phyloP scores from a whole-genome alignment of 176 grass and related monocot genomes.

The Phoenix roebelenii region DNA sequence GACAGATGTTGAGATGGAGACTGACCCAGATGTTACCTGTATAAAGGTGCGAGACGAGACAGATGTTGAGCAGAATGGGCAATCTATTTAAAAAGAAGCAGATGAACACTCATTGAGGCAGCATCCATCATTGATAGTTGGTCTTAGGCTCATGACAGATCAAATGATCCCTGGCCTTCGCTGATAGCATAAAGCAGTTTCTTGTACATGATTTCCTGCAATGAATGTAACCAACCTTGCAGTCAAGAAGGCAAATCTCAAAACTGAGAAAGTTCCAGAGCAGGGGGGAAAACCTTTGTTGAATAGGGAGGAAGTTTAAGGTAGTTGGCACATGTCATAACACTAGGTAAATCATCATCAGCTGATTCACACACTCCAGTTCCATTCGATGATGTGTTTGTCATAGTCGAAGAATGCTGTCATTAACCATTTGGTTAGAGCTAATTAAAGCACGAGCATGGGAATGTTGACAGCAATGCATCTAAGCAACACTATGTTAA shows the following conservation, averaged over 20 bases:
- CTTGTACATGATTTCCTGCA: slow-evolving; percentile 73
- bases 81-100: too few relatives aligned
- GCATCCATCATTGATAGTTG: too few relatives aligned
- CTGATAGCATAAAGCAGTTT: slow-evolving; percentile 83
- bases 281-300: slow-evolving; percentile 47
- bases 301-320: slow-evolving; percentile 92
- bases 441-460: too few relatives aligned
- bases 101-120: too few relatives aligned
- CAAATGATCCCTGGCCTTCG: slow-evolving; percentile 92
- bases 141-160: slow-evolving; percentile 53
- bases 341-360: slow-evolving; percentile 86
- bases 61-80: too few relatives aligned
- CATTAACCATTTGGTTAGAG: background rate
- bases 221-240: background rate
- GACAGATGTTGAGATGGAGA: too few relatives aligned
- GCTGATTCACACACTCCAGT: slow-evolving; percentile 43
- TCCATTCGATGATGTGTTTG: slow-evolving; percentile 35
- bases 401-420: slow-evolving; percentile 46
- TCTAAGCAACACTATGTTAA: too few relatives aligned
- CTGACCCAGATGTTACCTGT: too few relatives aligned
- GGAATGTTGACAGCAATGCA: too few relatives aligned
- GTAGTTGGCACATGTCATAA: slow-evolving; percentile 96
- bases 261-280: background rate
- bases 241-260: background rate
- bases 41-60: too few relatives aligned